Conservation (phyloP, 495 filamentous ascomycete genomes). For the Sordaria brevicollis region DNA sequence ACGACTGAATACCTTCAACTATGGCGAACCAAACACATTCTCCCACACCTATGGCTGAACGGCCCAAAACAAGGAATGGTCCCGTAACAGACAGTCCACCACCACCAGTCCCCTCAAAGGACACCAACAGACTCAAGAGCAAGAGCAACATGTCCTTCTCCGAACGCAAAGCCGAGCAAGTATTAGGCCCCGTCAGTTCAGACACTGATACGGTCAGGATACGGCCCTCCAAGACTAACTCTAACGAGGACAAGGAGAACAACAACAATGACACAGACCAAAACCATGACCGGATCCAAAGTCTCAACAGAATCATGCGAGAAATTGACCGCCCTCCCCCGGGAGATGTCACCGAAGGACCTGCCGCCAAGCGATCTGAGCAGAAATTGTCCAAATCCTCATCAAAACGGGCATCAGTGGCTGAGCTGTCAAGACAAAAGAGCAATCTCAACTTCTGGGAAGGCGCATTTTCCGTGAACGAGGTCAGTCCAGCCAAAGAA, state of each 20-base stretch:
- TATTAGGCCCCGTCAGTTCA: conserved; percentile 15
- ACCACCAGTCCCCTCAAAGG: background rate
- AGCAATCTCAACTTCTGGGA: conserved; percentile 35
- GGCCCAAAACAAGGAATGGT: background rate
- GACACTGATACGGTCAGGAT: conserved; percentile 29
- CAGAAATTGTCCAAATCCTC: conserved; percentile 12
- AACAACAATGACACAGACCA: background rate
- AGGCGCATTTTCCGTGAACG: conserved; percentile 32
- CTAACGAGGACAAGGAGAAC: background rate
- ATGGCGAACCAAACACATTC: background rate
- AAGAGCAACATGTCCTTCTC: conserved; percentile 20
- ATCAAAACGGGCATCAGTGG: conserved; percentile 7
- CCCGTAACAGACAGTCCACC: background rate
- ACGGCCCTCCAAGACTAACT: conserved; percentile 8
- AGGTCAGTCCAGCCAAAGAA: conserved; percentile 39
- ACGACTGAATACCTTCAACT: background rate
- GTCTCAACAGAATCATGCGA: conserved; percentile 14
- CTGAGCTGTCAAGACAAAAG: conserved; percentile 28
- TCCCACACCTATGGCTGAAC: background rate
- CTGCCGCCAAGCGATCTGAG: conserved; percentile 6
- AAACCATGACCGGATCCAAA: background rate
- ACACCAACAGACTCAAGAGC: background rate
- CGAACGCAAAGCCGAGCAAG: conserved; percentile 29
- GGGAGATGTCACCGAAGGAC: conserved; percentile 18
- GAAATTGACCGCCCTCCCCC: conserved; percentile 26